Conservation (phyloP, 345 rosid species). For the Anastatica hierochuntica region DNA sequence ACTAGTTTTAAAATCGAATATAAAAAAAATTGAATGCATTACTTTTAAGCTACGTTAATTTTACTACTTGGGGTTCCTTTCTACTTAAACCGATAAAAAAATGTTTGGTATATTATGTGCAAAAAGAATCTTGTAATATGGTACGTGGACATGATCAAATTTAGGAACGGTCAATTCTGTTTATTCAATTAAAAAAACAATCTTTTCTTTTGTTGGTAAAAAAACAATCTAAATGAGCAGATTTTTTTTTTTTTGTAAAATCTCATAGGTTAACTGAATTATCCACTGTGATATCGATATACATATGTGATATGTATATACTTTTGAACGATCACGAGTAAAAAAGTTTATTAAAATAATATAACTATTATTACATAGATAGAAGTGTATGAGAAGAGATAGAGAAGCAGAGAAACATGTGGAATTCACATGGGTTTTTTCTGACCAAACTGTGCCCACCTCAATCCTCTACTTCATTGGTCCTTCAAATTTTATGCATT, state of each 20-base stretch:
- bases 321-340: too few relatives aligned
- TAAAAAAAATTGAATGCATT: conserved; percentile 18
- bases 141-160: conserved; percentile 10
- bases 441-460: conserved; percentile 29
- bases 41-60: conserved; percentile 26
- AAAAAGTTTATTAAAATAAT: too few relatives aligned
- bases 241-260: too few relatives aligned
- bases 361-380: too few relatives aligned
- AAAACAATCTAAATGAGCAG: too few relatives aligned
- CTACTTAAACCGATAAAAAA: conserved; percentile 9
- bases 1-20: too few relatives aligned
- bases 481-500: conserved; percentile 10
- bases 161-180: not conserved
- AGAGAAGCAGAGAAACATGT: conserved; percentile 26
- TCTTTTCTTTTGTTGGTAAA: too few relatives aligned
- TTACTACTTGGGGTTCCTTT: conserved; percentile 14
- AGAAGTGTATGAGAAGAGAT: conserved; percentile 13
- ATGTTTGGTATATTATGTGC: conserved; percentile 2
- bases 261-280: too few relatives aligned
- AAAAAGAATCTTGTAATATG: conserved; percentile 20
- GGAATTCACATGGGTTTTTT: conserved; percentile 27
- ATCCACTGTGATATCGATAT: too few relatives aligned
- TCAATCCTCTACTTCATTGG: conserved; percentile 20
- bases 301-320: too few relatives aligned
- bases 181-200: too few relatives aligned